These are phyloP conservation scores for Durusdinium trenchii DNA, from an alignment of 73 alveolate genomes.

Conservation along the genomic window DNA sequence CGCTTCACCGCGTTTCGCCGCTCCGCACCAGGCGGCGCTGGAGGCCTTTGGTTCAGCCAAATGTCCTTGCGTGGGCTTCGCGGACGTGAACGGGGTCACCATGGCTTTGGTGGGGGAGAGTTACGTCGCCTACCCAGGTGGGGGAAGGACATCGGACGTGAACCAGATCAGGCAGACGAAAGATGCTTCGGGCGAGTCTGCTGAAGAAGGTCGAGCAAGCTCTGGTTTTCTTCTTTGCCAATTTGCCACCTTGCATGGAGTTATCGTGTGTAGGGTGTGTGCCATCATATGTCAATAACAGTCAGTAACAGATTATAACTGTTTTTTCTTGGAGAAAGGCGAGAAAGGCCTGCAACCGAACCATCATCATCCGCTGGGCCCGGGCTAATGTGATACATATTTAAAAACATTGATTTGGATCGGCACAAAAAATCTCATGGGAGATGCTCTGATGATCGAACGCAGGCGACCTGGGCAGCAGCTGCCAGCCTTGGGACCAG, in stretches of 20 bases:
- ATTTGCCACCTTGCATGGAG: conserved; percentile 4
- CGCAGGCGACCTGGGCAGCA: conserved; percentile 71
- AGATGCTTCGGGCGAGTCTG: conserved; percentile 10
- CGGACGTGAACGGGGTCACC: conserved; percentile 55
- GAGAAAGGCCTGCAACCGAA: too few relatives aligned
- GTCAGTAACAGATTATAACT: too few relatives aligned
- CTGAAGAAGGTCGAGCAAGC: conserved; percentile 7
- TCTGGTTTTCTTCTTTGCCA: not conserved
- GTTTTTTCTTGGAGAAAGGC: too few relatives aligned
- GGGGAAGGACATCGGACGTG: not conserved
- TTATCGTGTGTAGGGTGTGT: conserved; percentile 2
- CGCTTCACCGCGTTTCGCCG: too few relatives aligned
- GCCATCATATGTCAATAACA: not conserved
- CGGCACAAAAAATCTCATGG: not conserved
- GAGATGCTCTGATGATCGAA: not conserved
- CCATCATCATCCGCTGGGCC: too few relatives aligned
- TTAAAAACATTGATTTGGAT: not conserved
- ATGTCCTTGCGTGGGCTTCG: conserved; percentile 75
- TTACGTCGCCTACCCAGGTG: conserved; percentile 79
- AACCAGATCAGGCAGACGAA: conserved; percentile 1
- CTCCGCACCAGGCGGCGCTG: too few relatives aligned
- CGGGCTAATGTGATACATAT: not conserved
- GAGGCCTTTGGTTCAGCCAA: conserved; percentile 55
- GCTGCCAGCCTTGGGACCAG: conserved; percentile 67
- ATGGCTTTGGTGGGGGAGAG: conserved; percentile 48